A percentile compares a stretch with the other conserved stretches of the same genome.
phyloP scores from a whole-genome alignment of 768 basidiomycete species.

The Hericium alpestre region DNA sequence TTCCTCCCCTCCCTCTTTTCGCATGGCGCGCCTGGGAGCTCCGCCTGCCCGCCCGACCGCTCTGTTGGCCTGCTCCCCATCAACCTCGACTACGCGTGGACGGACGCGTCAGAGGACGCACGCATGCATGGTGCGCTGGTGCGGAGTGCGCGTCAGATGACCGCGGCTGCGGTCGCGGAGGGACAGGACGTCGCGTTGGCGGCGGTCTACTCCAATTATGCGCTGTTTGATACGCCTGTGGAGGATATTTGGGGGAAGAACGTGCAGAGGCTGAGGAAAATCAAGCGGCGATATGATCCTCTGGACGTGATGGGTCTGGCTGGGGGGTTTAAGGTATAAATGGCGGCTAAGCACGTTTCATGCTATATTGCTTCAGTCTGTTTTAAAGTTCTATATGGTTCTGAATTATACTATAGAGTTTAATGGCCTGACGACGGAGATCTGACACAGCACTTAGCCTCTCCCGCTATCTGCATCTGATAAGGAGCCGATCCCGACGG shows the following conservation, averaged over 20 bases:
- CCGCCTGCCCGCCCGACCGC: conserved; percentile 6
- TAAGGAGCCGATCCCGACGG: too few relatives aligned
- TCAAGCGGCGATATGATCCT: conserved; percentile 43
- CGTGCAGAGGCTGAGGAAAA: conserved; percentile 25
- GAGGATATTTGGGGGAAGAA: conserved; percentile 40
- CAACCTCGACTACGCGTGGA: conserved; percentile 32
- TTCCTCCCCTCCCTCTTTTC: conserved; percentile 2
- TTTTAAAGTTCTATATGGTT: too few relatives aligned
- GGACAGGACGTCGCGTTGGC: conserved; percentile 31
- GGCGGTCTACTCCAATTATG: conserved; percentile 50
- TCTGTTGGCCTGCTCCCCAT: background rate
- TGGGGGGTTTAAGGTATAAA: conserved; percentile 43
- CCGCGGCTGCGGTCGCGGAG: conserved; percentile 25
- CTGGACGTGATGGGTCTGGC: conserved; percentile 53
- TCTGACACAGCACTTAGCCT: too few relatives aligned
- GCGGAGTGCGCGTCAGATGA: conserved; percentile 29
- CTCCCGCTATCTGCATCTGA: too few relatives aligned
- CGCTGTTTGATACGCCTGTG: conserved; percentile 38
- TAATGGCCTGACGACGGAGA: too few relatives aligned
- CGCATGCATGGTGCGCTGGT: conserved; percentile 29
- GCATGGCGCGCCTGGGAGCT: background rate
- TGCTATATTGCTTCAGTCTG: too few relatives aligned
- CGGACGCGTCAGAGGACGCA: conserved; percentile 24
- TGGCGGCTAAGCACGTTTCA: too few relatives aligned
- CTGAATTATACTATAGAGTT: too few relatives aligned